Percentiles rank a stretch among this genome's conserved stretches.
Conservation (phyloP, 176 grass and related monocot species). For the Cenchrus purpureus region DNA sequence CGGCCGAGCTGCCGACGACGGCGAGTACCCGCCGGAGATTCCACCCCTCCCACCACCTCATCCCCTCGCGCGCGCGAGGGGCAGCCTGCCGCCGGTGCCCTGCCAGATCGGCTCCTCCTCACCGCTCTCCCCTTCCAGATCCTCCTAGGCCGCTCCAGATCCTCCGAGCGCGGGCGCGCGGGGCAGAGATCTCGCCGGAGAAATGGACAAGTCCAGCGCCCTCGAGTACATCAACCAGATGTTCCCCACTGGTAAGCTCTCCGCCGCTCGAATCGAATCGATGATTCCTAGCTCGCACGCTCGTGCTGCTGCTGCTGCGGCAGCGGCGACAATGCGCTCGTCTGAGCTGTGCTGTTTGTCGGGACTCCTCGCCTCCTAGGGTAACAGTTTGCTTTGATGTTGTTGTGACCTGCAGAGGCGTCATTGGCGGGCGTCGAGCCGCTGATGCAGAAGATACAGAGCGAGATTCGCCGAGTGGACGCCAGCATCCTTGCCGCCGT, state of each 20-base stretch:
- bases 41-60: constrained; percentile 19
- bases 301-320: not conserved
- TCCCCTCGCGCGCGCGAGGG: not conserved
- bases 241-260: constrained; percentile 79
- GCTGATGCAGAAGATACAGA: constrained; percentile 99
- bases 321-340: constrained; percentile 43
- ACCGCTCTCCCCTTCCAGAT: constrained; percentile 30
- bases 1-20: constrained; percentile 47
- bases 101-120: constrained; percentile 35
- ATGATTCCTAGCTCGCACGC: constrained; percentile 12
- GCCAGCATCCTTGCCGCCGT: constrained; percentile 92
- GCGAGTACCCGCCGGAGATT: constrained; percentile 49
- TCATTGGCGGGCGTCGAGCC: constrained; percentile 92
- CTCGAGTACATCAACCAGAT: constrained; percentile 99
- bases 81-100: not conserved
- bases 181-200: constrained; percentile 45
- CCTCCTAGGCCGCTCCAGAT: constrained; percentile 44
- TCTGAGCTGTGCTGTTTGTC: constrained; percentile 21
- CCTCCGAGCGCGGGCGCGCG: constrained; percentile 39
- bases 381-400: constrained; percentile 14
- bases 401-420: constrained; percentile 64
- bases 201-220: constrained; percentile 95
- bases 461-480: constrained; percentile 96
- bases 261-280: constrained; percentile 16
- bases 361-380: constrained; percentile 8